Percentiles rank a stretch among this genome's conserved stretches.
These are phyloP conservation scores for Sordariomycetes sp. DNA, from an alignment of 2,329 filamentous ascomycete species.

Conservation along the genomic window DNA sequence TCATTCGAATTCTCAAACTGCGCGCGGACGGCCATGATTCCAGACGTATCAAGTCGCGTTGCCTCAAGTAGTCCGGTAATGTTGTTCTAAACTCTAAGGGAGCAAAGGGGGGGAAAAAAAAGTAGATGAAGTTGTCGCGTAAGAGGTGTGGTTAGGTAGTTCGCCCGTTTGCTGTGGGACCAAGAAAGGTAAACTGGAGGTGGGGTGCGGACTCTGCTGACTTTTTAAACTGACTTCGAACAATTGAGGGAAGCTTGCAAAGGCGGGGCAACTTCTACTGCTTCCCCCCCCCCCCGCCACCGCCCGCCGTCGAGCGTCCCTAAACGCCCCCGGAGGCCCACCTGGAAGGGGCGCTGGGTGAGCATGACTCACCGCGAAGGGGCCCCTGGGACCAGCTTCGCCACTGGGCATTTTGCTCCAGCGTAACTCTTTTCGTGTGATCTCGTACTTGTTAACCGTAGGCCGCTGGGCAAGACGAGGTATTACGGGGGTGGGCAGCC, in stretches of 20 bases:
- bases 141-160: no score
- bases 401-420: background rate
- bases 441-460: background rate
- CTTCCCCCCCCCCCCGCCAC: background rate
- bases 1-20: constrained; percentile 88
- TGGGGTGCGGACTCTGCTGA: no score
- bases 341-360: background rate
- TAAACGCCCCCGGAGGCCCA: background rate
- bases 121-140: no score
- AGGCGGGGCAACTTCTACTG: background rate
- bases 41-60: background rate
- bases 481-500: background rate
- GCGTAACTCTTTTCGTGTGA: background rate
- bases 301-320: background rate
- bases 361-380: background rate
- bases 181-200: no score
- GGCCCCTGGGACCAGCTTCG: background rate
- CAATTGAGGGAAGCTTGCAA: no score
- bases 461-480: background rate
- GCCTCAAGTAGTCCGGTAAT: no score
- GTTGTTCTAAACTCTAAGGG: no score
- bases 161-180: no score
- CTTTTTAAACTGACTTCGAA: no score
- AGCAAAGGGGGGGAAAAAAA: no score
- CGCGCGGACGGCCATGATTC: constrained; percentile 51